Conservation (phyloP, 2,329 filamentous ascomycete genomes). For the Amylocarpus encephaloides region DNA sequence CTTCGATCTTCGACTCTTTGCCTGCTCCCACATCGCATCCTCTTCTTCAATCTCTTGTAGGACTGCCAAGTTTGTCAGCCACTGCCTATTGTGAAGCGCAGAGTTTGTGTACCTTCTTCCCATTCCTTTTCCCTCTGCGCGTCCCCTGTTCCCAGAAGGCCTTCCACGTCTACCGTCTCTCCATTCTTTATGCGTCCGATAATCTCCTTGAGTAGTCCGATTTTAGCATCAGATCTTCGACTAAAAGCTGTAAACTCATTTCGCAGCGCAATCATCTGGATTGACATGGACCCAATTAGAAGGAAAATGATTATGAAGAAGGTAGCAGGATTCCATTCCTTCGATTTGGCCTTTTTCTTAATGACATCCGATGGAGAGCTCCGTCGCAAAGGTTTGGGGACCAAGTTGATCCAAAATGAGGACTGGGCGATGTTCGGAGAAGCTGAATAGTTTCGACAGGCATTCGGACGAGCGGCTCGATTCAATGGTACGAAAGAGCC, state of each 20-base stretch:
- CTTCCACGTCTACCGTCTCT: constrained; percentile 80
- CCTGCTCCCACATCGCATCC: constrained; percentile 40
- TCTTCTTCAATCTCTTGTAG: constrained; percentile 61
- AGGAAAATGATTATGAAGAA: constrained; percentile 79
- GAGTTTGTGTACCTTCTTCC: constrained; percentile 63
- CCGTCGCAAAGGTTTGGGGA: constrained; percentile 61
- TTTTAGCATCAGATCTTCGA: constrained; percentile 72
- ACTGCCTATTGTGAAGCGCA: background rate
- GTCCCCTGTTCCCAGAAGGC: constrained; percentile 72
- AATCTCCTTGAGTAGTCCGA: constrained; percentile 69
- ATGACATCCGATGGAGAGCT: constrained; percentile 33
- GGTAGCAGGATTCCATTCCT: constrained; percentile 72
- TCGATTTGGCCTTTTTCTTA: constrained; percentile 42
- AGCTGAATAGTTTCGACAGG: constrained; percentile 28
- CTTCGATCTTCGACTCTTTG: constrained; percentile 22
- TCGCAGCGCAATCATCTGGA: constrained; percentile 79
- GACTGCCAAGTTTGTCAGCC: constrained; percentile 38
- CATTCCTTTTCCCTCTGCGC: constrained; percentile 71
- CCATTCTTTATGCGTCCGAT: constrained; percentile 63
- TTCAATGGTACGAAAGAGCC: constrained; percentile 13
- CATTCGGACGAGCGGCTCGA: constrained; percentile 5
- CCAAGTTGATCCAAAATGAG: constrained; percentile 60
- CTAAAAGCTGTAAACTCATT: constrained; percentile 67
- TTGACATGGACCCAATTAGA: constrained; percentile 90
- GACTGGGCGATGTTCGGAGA: constrained; percentile 32